Evolutionary conservation across 2,329 filamentous ascomycete genomes (phyloP), one percentile per base, ranked within the genome.

Genomic region (Bipolaris oryzae): DNA sequence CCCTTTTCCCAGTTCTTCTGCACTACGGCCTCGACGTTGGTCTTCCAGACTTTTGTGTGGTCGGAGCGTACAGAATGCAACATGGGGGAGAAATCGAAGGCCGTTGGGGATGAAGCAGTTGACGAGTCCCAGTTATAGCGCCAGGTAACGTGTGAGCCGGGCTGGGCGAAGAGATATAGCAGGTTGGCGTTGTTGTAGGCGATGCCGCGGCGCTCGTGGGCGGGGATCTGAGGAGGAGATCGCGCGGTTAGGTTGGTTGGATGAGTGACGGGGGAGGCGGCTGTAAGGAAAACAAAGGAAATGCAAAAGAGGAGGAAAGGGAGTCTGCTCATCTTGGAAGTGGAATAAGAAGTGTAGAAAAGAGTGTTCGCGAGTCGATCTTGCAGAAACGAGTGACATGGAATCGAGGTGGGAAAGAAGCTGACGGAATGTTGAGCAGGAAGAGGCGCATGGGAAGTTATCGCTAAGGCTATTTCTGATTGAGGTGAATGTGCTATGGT

Each of bases 91-190:
- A 80, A 92, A 70, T 84, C 80, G 64, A 86, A 70, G 47, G 70
- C 71, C 10, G 70, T 65, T 9, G 67, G 57, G 1, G 37, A 49
- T 18, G 75, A 76, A 48, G 74, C 67, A 16, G 79, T 67, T 10
- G 61, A 61, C 33, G 81, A 80, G 50, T 77, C 85, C 88, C 89
- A 91, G 81, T 90, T 89, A 81, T 89, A 89, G 45, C 77, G 80
- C 88, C 88, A 91, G 18, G 76, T 74, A 60, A 84, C 78, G 50
- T 81, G 68, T 38, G 76, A 74, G 4, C 55, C 53, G 6, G 69
- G 64, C 44, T 63, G 67, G 37, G 76, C 60, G 74, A 90, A 87
- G 63, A 74, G 66, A 44, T 78, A 73, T 65, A 83, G 79, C 20
- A 87, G 77, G 9, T 61, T 65, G 52, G 80, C 78, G 23, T 84